Evolutionary conservation across 495 filamentous ascomycete species (phyloP), one percentile per base, ranked within the genome.

Genomic region (Cercophora newfieldiana): DNA sequence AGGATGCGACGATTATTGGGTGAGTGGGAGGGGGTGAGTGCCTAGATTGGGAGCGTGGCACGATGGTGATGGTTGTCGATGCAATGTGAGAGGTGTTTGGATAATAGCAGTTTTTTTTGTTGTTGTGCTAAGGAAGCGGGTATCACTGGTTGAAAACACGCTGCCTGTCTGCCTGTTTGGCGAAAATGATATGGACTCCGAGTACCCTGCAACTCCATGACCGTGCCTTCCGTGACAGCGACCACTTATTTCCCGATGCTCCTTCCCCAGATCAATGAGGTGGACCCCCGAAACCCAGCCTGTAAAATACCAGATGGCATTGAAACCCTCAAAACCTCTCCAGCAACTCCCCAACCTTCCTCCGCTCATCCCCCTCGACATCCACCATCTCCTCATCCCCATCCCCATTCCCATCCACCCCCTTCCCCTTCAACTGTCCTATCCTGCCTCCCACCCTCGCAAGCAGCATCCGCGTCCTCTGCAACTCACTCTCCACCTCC

Each of bases 381-480:
- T 71, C 77, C 28, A 26, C 61, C 48, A 25, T 31, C 33, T 7
- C 47, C 28, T 6, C 31, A 59, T 59, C 62, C 8, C 53, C 59
- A 47, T 72, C 74, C 53, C 71, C 72, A 29, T 67, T 29, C 31
- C 56, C 67, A 54, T 61, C 49, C 63, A 69, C 68, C 18, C 64
- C 47, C 65, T 69, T 68, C n/a, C 64, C 66, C 55, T 61, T 65
- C 47, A 82, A 58, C 68, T 71, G 74, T 47, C 70, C 74, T 3
- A 92, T 79, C 59, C 89, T 80, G 2, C 82, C 90, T 2, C 86
- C 85, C 26, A 94, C 89, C 51, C 91, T 83, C 21, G 88, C 87
- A 50, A 90, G 86, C 64, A 96, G 78, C 74, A 92, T 85, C 44
- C 89, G 84, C 88, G 92, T 94, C 68, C 84, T 87, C 71, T 90